A percentile compares a stretch with the other conserved stretches of the same genome.
These are phyloP conservation scores for Malassezia brasiliensis DNA, from an alignment of 1,284 basidiomycete genomes.

Conservation along the genomic window DNA sequence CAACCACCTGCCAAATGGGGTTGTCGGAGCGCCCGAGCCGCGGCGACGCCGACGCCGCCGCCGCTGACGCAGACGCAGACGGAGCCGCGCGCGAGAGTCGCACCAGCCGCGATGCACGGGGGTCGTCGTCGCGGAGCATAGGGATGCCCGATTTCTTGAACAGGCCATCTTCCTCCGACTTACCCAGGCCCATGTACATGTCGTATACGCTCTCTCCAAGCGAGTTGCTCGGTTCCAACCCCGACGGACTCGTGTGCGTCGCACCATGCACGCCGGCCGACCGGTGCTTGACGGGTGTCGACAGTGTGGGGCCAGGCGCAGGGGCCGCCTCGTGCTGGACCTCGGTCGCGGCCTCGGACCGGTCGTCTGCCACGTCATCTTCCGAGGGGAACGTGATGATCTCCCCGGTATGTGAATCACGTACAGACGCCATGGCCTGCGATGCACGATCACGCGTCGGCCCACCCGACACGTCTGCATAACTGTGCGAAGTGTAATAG, in stretches of 20 bases:
- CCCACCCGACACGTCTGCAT: too few species aligned
- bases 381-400: conserved; percentile 12
- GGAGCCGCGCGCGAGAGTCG: neutral
- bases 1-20: conserved; percentile 17
- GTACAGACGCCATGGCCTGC: neutral
- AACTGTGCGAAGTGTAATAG: too few species aligned
- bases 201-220: conserved; percentile 12
- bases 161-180: conserved; percentile 2
- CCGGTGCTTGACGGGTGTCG: neutral
- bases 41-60: neutral
- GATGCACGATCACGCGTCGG: too few species aligned
- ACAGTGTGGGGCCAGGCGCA: neutral
- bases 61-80: neutral
- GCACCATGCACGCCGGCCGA: too few species aligned
- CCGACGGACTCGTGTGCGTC: neutral
- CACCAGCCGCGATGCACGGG: neutral
- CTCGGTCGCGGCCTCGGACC: neutral
- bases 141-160: neutral
- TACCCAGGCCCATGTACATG: conserved; percentile 6
- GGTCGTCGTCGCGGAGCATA: neutral
- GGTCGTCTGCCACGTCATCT: neutral
- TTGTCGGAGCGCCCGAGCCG: conserved; percentile 3
- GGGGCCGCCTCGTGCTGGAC: neutral
- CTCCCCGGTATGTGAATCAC: conserved; percentile 2
- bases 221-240: neutral